Base-by-base conservation (phyloP, 768 basidiomycete species). In the Strobilomyces echinocephalus region DNA sequence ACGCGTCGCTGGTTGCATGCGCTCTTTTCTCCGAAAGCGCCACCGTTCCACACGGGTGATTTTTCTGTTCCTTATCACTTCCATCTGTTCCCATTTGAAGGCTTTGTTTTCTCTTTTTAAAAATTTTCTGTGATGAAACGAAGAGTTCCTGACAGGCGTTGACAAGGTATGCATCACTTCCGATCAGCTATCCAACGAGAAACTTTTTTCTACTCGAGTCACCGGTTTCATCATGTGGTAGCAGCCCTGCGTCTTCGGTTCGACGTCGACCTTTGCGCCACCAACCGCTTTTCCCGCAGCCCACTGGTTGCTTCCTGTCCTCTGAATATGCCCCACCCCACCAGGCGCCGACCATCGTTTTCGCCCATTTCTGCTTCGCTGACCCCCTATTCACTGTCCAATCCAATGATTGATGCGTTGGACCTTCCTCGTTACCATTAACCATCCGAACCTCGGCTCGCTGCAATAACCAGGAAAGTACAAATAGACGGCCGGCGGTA, bases 1-100 rank as follows among this genome's bases (percentile, higher is more conserved):
- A 64, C 63, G 56, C 63, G 64, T 66, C 59, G 55, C 55, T 63
- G 56, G 56, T 64, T 60, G 45, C 54, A 54, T 59, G 38, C 38
- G 54, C 49, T 48, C 56, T 53, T 63, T 65, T 58, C 52, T 63
- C 60, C 67, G 60, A 59, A 64, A 59, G 45, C 47, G 59, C 59
- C 59, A 57, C 58, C 44, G 33, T 59, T 56, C 55, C 56, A 34
- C 63, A 60, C 52, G 30, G 46, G 38, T 31, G 46, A 54, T 51
- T 47, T 36, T 53, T 46, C 48, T 61, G 39, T 51, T 49, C 31
- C 63, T 58, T 63, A 62, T 67, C 60, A 53, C 50, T 40, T 42
- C 36, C 57, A 62, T 67, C 60, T 52, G 39, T 61, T 55, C 41
- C 47, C 43, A 50, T 51, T 58, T 64, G 53, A 62, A 56, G 58